phyloP scores from a whole-genome alignment of 2,329 filamentous ascomycete species.

The Phyllosticta citribraziliensis region DNA sequence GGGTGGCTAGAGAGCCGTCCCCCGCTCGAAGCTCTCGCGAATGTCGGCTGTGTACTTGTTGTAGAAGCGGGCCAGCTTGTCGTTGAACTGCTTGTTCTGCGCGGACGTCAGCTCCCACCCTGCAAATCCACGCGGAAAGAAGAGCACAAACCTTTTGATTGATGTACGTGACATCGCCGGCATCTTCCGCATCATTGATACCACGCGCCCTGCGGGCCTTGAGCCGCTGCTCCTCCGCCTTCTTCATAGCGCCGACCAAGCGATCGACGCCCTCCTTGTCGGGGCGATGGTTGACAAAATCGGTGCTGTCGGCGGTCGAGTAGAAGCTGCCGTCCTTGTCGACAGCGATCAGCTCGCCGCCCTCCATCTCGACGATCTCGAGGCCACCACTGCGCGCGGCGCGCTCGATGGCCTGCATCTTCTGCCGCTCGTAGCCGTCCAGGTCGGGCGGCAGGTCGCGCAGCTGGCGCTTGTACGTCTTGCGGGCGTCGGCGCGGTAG shows the following conservation, averaged over 20 bases:
- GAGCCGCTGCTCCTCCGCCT: slow-evolving; percentile 75
- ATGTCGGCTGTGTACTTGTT: slow-evolving; percentile 98
- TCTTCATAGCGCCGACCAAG: slow-evolving; percentile 73
- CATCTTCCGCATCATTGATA: slow-evolving; percentile 55
- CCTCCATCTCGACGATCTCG: slow-evolving; percentile 91
- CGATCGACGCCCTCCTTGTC: slow-evolving; percentile 80
- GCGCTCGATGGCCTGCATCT: slow-evolving; percentile 72
- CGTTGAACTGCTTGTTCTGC: slow-evolving; percentile 97
- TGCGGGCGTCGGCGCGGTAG: slow-evolving; percentile 76
- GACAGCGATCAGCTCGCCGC: slow-evolving; percentile 87
- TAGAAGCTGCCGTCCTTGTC: slow-evolving; percentile 89
- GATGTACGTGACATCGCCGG: slow-evolving; percentile 93
- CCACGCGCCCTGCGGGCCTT: slow-evolving; percentile 79
- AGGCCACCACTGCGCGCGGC: slow-evolving; percentile 76
- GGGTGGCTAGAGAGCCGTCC: slow-evolving; percentile 71
- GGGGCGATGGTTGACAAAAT: slow-evolving; percentile 77
- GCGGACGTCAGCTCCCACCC: not conserved
- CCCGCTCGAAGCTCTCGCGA: slow-evolving; percentile 91
- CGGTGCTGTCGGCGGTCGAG: slow-evolving; percentile 72
- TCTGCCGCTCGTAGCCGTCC: slow-evolving; percentile 78
- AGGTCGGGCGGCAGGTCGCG: slow-evolving; percentile 65
- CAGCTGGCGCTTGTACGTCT: slow-evolving; percentile 89
- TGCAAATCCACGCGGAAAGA: not conserved
- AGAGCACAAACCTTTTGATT: slow-evolving; percentile 64
- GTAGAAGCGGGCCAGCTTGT: slow-evolving; percentile 91